Evolutionary conservation across 164 flowering plant species (phyloP), one percentile per base, ranked within the genome.

Genomic region (Dillenia suffruticosa): DNA sequence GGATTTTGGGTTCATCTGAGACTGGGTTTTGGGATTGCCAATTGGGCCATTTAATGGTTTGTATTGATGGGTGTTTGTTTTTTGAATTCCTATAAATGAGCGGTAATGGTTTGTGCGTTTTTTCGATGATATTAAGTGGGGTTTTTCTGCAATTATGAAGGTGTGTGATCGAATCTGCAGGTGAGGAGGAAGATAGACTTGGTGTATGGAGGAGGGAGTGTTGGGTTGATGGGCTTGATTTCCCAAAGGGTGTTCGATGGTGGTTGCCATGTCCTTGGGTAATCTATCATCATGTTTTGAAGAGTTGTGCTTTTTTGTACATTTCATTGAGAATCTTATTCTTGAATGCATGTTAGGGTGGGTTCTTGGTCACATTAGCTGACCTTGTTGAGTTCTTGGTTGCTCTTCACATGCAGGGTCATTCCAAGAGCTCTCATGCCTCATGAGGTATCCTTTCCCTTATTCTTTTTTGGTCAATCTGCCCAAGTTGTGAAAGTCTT

Each of bases 131-230:
- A 12, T 10, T 74, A 56, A 19, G 13, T 68, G 40, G 40, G 5
- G 46, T 24, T 48, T 70, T 32, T 5, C 40, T 32, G 40, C 40
- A 4, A 32, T 32, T 32, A 32, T 32, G 0, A 32, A 32, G 5
- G 40, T 5, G 7, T 32, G 6, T 32, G 40, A 32, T 6, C 5
- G 40, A 32, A 32, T 32, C 0, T 74, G 46, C 78, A 92, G 98
- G 96, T 92, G 66, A 70, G 76, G 68, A 82, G 93, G 76, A 87
- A 76, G 76, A 88, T 88, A 68, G 79, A 85, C 74, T 79, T 92
- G 85, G 98, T 92, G 44, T 92, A 90, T 77, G 98, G 98, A 56
- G 98, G 98, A 49, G 98, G 98, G 52, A 92, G 96, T 76, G 82
- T 86, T 67, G 98, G 98, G 43, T 74, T 92, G 76, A 92, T 92